Base-by-base conservation (phyloP, 495 filamentous ascomycete species). In the Neurospora sp. region DNA sequence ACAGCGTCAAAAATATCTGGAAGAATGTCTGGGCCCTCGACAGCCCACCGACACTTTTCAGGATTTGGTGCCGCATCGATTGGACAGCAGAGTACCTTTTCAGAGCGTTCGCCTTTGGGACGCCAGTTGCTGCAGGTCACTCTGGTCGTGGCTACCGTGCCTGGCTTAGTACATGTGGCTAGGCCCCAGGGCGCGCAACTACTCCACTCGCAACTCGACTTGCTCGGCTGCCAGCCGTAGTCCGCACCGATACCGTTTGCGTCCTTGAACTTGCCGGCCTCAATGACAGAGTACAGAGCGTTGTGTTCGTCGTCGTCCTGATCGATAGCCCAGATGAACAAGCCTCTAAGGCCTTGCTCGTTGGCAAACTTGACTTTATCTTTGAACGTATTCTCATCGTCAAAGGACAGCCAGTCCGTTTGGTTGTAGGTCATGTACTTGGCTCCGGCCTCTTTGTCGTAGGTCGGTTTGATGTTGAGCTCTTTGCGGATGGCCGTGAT, bases 331-430 rank as follows among this genome's bases (percentile, higher is more conserved):
- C 81, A 84, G 24, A 84, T 79, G 3, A 82, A 38, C 3, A 77
- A n/a, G n/a, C 82, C 81, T 13, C 73, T 72, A 0, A 83, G 72
- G 11, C 81, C 77, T 5, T 69, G 6, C 0, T 72, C 40, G 48
- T 84, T 83, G 2, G 86, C 85, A 11, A 21, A 85, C 24, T 82
- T 76, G 1, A 79, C 70, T 76, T 88, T 87, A 40, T 74, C 70
- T 72, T 83, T 73, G 70, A 87, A 80, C 0, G 84, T 87, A 6
- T 80, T 74, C 1, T 40, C 69, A 72, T 85, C 82, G 72, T 89
- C 79, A 74, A 79, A 89, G 1, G 78, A 81, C 9, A 88, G 78
- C 87, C 86, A 89, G 71, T 87, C 83, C 72, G 85, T 76, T 0
- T 62, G 8, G 71, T 80, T 72, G 69, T 72, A 88, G 0, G 73